Evolutionary conservation across 1,284 basidiomycete genomes (phyloP), one percentile per base, ranked within the genome.

Genomic region (Ganoderma multipileum): DNA sequence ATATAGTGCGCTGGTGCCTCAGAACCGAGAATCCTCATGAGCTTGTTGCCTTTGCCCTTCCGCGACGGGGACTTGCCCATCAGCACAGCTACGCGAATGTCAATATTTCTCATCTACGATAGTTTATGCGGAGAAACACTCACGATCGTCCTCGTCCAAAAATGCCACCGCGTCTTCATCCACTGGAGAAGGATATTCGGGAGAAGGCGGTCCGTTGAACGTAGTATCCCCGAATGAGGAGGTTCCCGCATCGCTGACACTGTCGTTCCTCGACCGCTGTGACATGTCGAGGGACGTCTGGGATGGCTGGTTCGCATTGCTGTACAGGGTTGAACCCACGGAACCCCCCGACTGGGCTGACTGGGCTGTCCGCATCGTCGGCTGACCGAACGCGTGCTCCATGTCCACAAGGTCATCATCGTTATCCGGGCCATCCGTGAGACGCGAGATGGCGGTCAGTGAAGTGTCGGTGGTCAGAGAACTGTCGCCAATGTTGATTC

Each of bases 21-120:
- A 30, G 89, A 87, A 5, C 96, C 95, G 4, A 98, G 85, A 64
- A 97, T 80, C 78, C 91, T 89, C 73, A 87, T 85, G 52, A 95
- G 82, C 77, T 95, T 95, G 75, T 86, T 83, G 14, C 72, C 72
- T 3, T 80, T 80, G 44, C 83, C 83, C 30, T 52, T 23, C 26
- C 80, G 39, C 84, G 78, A 30, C 20, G 80, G 79, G 20, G 80
- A 75, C 70, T 80, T 81, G 69, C 71, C 75, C 33, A 72, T 73
- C 20, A 76, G 68, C 0, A 73, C 68, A 67, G 71, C 73, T 75
- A 50, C 12, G 28, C 38, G 28, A 26, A 26, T 23, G 23, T 60
- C 39, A 60, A 26, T 60, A 12, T 11, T 60, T 11, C 28, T 38
- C 36, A 28, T 11, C 36, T 33, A 20, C 26, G 18, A 39, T 38